Percentiles rank a stretch among this genome's conserved stretches.
phyloP scores from a whole-genome alignment of 2,329 filamentous ascomycete genomes.

The Cytospora mali region DNA sequence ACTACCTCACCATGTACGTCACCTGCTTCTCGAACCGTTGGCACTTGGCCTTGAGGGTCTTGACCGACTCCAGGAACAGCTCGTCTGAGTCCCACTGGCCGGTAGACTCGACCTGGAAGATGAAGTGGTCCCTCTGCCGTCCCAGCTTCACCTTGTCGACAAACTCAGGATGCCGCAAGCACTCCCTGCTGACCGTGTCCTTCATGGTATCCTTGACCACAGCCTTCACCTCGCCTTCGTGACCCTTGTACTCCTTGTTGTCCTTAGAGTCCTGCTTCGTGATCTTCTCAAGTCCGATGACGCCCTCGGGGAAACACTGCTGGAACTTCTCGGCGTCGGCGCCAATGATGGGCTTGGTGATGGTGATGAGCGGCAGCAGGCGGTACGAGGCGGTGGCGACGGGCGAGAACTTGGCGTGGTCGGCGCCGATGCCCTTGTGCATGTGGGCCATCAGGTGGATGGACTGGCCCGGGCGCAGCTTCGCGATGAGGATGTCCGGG shows the following conservation, averaged over 20 bases:
- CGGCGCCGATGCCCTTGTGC: conserved; percentile 89
- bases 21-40: conserved; percentile 71
- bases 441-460: conserved; percentile 90
- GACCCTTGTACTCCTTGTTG: conserved; percentile 70
- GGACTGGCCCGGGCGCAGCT: conserved; percentile 86
- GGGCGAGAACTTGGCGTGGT: conserved; percentile 96
- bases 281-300: conserved; percentile 78
- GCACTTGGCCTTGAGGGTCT: conserved; percentile 84
- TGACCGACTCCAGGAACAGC: conserved; percentile 87
- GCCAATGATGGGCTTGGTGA: conserved; percentile 81
- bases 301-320: conserved; percentile 84
- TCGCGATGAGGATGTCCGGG: conserved; percentile 91
- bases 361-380: conserved; percentile 84
- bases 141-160: conserved; percentile 94
- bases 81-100: conserved; percentile 95
- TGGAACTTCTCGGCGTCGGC: conserved; percentile 87
- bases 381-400: conserved; percentile 94
- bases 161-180: conserved; percentile 88
- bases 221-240: conserved; percentile 81
- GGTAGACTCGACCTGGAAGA: conserved; percentile 92
- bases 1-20: conserved; percentile 61
- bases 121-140: conserved; percentile 90
- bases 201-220: conserved; percentile 87
- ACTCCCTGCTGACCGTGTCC: conserved; percentile 94
- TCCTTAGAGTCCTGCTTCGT: conserved; percentile 65